These are phyloP conservation scores for Paecilomyces formosus DNA, from an alignment of 2,329 filamentous ascomycete genomes.

Conservation along the genomic window DNA sequence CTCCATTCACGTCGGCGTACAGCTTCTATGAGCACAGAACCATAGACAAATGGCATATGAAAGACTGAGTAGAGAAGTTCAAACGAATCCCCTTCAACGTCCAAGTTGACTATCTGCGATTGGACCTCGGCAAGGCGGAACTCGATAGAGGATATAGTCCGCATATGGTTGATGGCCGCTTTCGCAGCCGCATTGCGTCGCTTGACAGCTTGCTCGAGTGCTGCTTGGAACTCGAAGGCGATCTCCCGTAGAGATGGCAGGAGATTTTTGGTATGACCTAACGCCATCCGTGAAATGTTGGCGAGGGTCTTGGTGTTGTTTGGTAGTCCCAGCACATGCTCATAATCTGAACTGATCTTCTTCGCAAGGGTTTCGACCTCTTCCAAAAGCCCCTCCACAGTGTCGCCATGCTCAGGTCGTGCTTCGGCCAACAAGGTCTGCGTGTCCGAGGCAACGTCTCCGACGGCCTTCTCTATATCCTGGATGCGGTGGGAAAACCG, in stretches of 20 bases:
- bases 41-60: constrained; percentile 81
- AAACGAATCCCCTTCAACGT: constrained; percentile 72
- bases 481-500: constrained; percentile 54
- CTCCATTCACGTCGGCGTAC: constrained; percentile 83
- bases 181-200: constrained; percentile 61
- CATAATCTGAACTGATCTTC: constrained; percentile 81
- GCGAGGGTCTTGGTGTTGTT: constrained; percentile 58
- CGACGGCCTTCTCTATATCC: constrained; percentile 54
- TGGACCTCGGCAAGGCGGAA: constrained; percentile 66
- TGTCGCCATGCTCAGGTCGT: constrained; percentile 51
- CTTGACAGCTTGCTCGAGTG: constrained; percentile 46
- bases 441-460: constrained; percentile 53
- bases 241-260: constrained; percentile 54
- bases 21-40: constrained; percentile 78
- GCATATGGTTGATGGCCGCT: constrained; percentile 68
- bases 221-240: constrained; percentile 46
- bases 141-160: constrained; percentile 72
- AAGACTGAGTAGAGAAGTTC: constrained; percentile 73
- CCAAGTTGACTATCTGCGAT: constrained; percentile 61
- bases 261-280: constrained; percentile 56
- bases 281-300: constrained; percentile 56
- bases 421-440: constrained; percentile 26
- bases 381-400: constrained; percentile 62
- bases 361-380: constrained; percentile 81
- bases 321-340: constrained; percentile 63